Base-by-base conservation (phyloP, 1,284 basidiomycete species). In the Cutaneotrichosporon mucoides region DNA sequence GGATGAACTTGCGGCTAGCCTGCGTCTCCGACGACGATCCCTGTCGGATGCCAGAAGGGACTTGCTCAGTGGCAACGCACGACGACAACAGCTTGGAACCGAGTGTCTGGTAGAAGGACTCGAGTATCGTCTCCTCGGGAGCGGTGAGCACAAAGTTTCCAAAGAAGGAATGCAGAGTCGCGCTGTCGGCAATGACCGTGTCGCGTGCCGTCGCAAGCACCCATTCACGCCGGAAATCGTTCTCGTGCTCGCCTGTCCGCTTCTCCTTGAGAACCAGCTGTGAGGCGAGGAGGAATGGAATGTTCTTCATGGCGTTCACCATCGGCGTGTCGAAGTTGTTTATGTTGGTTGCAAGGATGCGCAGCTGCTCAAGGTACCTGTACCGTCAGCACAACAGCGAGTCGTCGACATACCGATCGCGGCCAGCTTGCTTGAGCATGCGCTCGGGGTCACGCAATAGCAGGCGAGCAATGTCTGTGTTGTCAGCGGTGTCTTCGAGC, bases 101-200 rank as follows among this genome's bases (percentile, higher is more conserved):
- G 2, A 83, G 73, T 36, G 74, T 67, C 5, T 59, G 61, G 64
- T 81, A 81, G 62, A 79, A 77, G 2, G 68, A 66, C 53, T 77
- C 75, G 16, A 78, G 66, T 6, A 76, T 59, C 12, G 68, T 65
- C 59, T 76, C 76, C 68, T 98, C 94, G 70, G 94, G 93, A 0
- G 92, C 94, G 4, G 91, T 92, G 0, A 88, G 92, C 12, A 95
- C 78, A 2, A 84, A 82, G 52, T 86, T 84, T 7, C 88, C 86
- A 70, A 95, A 95, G 38, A 88, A 81, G 61, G 88, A 86, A 67
- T 87, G 84, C 5, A 85, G 81, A 60, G 87, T 87, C 44, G 84
- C 86, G 72, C 92, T 89, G 71, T 94, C 90, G n/a, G 87, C 86
- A 42, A 92, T 82, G 16, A 89, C 82, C 10, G 90, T 84, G 69